phyloP scores from a whole-genome alignment of 2,329 filamentous ascomycete species.

The Chaetomium sp. region DNA sequence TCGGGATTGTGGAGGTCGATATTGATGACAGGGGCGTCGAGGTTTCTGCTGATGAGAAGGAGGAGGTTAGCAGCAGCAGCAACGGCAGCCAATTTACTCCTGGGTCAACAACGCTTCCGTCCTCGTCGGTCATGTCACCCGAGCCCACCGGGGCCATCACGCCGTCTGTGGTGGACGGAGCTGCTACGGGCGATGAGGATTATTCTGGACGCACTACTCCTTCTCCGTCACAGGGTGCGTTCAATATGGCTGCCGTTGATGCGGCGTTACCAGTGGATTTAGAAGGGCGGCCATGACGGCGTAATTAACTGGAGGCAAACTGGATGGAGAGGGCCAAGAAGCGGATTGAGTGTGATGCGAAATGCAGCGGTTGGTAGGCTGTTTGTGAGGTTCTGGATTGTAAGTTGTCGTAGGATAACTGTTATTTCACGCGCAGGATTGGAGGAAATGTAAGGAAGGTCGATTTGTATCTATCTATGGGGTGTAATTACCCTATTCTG shows the following conservation, averaged over 20 bases:
- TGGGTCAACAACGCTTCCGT: neutral
- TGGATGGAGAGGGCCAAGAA: neutral
- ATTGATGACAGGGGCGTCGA: neutral
- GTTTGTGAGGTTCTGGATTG: constrained; percentile 1
- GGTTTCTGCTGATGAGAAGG: neutral
- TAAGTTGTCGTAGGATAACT: neutral
- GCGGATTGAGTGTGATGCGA: constrained; percentile 1
- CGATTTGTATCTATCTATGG: neutral
- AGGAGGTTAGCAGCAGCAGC: neutral
- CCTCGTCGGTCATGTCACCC: neutral
- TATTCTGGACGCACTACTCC: neutral
- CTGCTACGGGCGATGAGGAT: neutral
- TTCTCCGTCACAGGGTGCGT: constrained; percentile 2
- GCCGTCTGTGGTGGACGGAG: neutral
- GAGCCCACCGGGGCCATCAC: neutral
- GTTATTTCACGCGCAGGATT: too few species aligned
- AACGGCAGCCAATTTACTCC: neutral
- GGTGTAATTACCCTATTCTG: too few species aligned
- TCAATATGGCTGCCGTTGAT: neutral
- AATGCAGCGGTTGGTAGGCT: neutral
- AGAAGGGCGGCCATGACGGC: too few species aligned
- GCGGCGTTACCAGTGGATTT: constrained; percentile 2
- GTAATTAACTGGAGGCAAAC: neutral
- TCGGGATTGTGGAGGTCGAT: constrained; percentile 1
- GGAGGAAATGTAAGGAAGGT: neutral